Conservation (phyloP, 805 yeast genomes). For the Yarrowia sp. region DNA sequence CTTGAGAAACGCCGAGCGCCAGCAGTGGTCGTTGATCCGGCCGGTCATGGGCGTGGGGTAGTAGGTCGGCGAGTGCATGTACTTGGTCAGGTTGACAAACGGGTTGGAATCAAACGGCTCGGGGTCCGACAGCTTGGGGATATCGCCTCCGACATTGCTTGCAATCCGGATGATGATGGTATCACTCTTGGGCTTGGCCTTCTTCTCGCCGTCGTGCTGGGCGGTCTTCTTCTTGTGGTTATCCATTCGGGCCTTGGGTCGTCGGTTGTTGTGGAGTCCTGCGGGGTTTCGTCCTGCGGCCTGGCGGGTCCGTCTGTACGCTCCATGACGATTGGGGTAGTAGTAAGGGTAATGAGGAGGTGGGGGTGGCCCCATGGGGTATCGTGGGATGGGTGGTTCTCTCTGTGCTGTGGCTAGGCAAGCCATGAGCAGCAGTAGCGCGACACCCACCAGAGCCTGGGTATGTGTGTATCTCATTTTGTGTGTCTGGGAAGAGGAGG, state of each 20-base stretch:
- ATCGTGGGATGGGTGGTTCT: neutral
- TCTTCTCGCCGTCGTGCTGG: conserved; percentile 4
- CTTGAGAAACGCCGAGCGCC: conserved; percentile 57
- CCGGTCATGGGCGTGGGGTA: conserved; percentile 32
- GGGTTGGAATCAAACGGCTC: conserved; percentile 23
- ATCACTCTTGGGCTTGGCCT: conserved; percentile 6
- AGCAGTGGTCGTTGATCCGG: conserved; percentile 41
- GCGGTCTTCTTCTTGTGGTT: conserved; percentile 18
- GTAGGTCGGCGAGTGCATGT: conserved; percentile 24
- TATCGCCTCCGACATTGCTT: neutral
- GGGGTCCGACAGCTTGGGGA: conserved; percentile 22
- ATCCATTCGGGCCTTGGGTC: conserved; percentile 16
- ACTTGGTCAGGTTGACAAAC: conserved; percentile 8
- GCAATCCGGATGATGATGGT: conserved; percentile 23
- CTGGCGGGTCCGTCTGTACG: conserved; percentile 18
- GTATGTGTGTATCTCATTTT: conserved; percentile 19
- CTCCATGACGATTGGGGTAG: conserved; percentile 26
- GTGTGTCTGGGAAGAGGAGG: neutral
- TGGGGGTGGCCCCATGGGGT: conserved; percentile 15
- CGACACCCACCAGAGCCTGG: conserved; percentile 8
- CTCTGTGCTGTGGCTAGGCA: conserved; percentile 5
- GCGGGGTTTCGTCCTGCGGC: neutral
- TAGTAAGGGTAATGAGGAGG: conserved; percentile 23
- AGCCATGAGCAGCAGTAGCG: conserved; percentile 2
- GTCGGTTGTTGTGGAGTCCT: conserved; percentile 2